Evolutionary conservation across 179 eudicot species (phyloP), one percentile per base, ranked within the genome.

Genomic region (Silene coronaria): DNA sequence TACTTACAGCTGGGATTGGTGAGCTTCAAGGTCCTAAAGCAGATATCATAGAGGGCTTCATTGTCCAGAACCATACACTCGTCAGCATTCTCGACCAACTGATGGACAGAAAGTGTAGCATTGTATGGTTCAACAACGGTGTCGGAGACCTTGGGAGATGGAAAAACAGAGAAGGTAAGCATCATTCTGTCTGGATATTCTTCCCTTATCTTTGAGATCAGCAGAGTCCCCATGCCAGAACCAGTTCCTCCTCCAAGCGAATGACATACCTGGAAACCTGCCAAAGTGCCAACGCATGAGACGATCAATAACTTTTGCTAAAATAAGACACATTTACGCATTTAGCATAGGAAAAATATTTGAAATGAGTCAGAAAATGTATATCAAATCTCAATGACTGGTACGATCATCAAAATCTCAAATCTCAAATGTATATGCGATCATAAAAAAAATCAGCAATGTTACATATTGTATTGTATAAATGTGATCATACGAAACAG

Each of bases 61-160:
- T 67, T 64, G 23, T 64, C 69, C 12, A 64, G 32, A 32, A 32
- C 69, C 69, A 65, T 65, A 65, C 69, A 65, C 71, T 67, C 72
- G n/a, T 68, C 72, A 45, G 72, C 72, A 42, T 68, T 68, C 72
- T 68, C 72, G 22, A 68, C 72, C 30, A 68, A 22, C 57, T 68
- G 72, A 68, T 68, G 72, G 8, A 68, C 72, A 68, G 72, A 68
- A 24, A 68, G 72, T 0, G 72, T 68, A 68, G 72, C 72, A 45
- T 68, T 68, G 30, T 68, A 68, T 6, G 72, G 72, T 45, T 68
- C 72, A 22, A 68, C 72, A 10, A 68, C 72, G 17, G 72, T 68
- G 32, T 68, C 72, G 19, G 72, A 68, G 9, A 68, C 72, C 72
- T 68, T 68, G 2, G 72, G 72, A 68, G 72, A 68, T 3, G 72